Conservation (phyloP, 2,329 filamentous ascomycete genomes). For the Trichothecium roseum region DNA sequence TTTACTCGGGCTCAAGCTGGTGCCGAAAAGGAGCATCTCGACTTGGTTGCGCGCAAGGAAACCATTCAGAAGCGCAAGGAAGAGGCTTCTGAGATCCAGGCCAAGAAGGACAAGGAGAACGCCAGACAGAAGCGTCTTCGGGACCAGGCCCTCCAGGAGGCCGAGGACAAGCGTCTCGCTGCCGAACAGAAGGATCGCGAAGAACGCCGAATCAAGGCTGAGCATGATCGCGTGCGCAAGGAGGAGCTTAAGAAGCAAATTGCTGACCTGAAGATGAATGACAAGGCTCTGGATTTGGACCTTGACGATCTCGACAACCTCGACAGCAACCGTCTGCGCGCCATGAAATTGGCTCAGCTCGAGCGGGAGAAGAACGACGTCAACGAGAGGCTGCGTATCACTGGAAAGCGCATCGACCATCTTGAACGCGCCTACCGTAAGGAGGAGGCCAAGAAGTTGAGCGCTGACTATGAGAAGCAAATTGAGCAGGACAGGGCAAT, state of each 20-base stretch:
- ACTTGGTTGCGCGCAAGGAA: conserved; percentile 75
- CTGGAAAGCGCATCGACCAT: conserved; percentile 93
- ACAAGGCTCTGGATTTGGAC: conserved; percentile 67
- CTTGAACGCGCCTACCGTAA: conserved; percentile 93
- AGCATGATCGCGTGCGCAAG: conserved; percentile 81
- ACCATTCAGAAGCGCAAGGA: conserved; percentile 97
- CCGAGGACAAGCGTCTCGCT: conserved; percentile 79
- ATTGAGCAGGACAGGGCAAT: conserved; percentile 66
- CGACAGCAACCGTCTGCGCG: conserved; percentile 81
- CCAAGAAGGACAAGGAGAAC: conserved; percentile 85
- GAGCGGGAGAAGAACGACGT: conserved; percentile 98
- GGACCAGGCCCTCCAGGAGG: conserved; percentile 80
- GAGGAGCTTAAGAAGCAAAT: conserved; percentile 91
- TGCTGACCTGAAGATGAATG: conserved; percentile 80
- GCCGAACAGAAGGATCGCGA: conserved; percentile 90
- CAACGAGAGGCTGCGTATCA: conserved; percentile 80
- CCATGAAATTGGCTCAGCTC: conserved; percentile 88
- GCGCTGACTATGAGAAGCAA: conserved; percentile 76
- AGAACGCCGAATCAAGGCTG: conserved; percentile 72
- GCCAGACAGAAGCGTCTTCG: conserved; percentile 78
- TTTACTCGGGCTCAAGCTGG: conserved; percentile 75
- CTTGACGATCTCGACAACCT: conserved; percentile 74
- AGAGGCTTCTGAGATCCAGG: conserved; percentile 78
- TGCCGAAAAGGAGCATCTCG: conserved; percentile 82
- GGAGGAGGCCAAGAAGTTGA: conserved; percentile 87